Conservation (phyloP, 495 filamentous ascomycete genomes). For the Xylaria scruposa region DNA sequence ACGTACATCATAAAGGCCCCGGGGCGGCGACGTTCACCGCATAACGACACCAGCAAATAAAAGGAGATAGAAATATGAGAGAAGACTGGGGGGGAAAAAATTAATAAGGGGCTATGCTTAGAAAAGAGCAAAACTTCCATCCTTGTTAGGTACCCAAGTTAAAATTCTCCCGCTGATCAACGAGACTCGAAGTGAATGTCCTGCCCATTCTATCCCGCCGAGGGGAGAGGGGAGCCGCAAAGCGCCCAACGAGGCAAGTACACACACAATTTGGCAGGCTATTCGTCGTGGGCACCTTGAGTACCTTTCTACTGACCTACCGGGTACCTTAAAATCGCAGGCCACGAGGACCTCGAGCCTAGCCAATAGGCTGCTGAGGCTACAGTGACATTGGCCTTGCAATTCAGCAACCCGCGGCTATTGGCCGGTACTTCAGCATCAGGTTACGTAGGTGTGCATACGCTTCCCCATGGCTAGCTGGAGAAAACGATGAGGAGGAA, state of each 20-base stretch:
- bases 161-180: not conserved
- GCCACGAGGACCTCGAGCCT: slow-evolving; percentile 13
- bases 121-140: not conserved
- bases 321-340: slow-evolving; percentile 23
- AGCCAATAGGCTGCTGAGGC: slow-evolving; percentile 15
- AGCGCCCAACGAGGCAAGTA: slow-evolving; percentile 4
- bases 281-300: not conserved
- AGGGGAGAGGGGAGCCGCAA: slow-evolving; percentile 5
- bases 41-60: not conserved
- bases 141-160: not conserved
- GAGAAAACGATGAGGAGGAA: no score
- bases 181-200: not conserved
- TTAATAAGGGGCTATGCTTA: not conserved
- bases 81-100: not conserved
- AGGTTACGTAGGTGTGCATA: slow-evolving; percentile 16
- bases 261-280: not conserved
- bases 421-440: slow-evolving; percentile 16
- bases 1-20: not conserved
- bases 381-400: slow-evolving; percentile 15
- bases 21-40: not conserved
- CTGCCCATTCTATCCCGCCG: not conserved
- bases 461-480: not conserved
- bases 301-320: slow-evolving; percentile 15
- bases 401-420: slow-evolving; percentile 1
- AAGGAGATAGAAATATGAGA: not conserved